These are phyloP conservation scores for Porphyridium purpureum DNA, from an alignment of 23 red algal species.

Conservation along the genomic window DNA sequence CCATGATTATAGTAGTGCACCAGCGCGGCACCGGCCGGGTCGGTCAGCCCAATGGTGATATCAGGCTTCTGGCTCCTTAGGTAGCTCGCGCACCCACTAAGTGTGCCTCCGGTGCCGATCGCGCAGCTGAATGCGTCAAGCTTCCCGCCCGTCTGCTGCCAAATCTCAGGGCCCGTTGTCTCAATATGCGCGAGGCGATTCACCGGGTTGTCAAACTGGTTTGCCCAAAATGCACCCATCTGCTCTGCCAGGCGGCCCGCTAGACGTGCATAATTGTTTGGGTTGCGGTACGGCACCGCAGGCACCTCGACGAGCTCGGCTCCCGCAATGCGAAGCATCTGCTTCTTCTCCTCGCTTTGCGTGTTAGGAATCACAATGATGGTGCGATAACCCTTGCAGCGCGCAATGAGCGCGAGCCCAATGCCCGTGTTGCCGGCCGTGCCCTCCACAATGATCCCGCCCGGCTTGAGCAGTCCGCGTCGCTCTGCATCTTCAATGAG, in stretches of 20 bases:
- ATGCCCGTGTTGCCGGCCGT: constrained; percentile 86
- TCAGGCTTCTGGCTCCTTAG: constrained; percentile 21
- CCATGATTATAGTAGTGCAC: constrained; percentile 46
- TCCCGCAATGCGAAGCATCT: constrained; percentile 31
- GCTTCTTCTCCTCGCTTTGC: constrained; percentile 60
- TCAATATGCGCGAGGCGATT: constrained; percentile 44
- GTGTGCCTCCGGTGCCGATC: constrained; percentile 62
- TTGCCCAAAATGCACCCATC: constrained; percentile 28
- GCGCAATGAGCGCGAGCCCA: constrained; percentile 37
- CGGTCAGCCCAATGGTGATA: constrained; percentile 58
- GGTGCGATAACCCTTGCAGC: constrained; percentile 36
- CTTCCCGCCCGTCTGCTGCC: constrained; percentile 33
- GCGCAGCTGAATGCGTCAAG: constrained; percentile 55
- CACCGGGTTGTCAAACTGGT: constrained; percentile 68
- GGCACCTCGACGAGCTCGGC: constrained; percentile 62
- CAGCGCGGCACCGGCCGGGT: constrained; percentile 56
- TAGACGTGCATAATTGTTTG: constrained; percentile 49
- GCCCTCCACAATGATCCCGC: constrained; percentile 54
- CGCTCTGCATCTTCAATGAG: constrained; percentile 58
- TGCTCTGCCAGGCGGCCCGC: constrained; percentile 22
- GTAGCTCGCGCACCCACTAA: constrained; percentile 27
- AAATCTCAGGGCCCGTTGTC: constrained; percentile 83
- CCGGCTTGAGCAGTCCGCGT: constrained; percentile 30
- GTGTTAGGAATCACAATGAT: constrained; percentile 53
- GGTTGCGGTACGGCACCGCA: constrained; percentile 41